phyloP scores from a whole-genome alignment of 73 alveolate species.

The Stentor roeselii region DNA sequence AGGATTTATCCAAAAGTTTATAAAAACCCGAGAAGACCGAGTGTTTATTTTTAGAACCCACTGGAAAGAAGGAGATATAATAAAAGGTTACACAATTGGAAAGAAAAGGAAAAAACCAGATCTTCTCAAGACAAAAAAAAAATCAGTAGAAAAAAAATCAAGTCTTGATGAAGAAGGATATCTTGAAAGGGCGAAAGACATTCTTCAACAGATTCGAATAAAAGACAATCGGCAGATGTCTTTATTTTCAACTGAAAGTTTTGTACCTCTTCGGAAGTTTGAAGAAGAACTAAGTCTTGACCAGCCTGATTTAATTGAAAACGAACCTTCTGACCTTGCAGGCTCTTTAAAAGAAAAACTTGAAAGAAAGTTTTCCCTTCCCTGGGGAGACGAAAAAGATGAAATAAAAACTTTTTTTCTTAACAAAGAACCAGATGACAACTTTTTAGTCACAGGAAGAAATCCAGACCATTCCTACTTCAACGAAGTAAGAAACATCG shows the following conservation, averaged over 20 bases:
- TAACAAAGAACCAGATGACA: not conserved
- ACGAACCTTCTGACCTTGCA: not conserved
- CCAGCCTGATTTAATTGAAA: not conserved
- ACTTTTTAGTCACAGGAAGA: not conserved
- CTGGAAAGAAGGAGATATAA: not conserved
- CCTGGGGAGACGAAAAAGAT: not conserved
- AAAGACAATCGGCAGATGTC: no score
- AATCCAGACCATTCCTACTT: not conserved
- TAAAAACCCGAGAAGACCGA: not conserved
- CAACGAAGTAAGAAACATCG: not conserved
- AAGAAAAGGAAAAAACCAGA: no score
- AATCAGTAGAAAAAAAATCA: not conserved
- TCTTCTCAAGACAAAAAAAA: not conserved
- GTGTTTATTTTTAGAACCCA: not conserved
- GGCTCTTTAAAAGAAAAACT: not conserved
- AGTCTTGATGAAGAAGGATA: not conserved
- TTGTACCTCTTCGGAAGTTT: no score
- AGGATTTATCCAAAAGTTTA: not conserved
- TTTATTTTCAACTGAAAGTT: no score
- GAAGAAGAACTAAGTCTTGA: not conserved
- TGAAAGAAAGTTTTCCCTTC: not conserved
- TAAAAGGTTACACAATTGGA: not conserved
- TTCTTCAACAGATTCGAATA: not conserved
- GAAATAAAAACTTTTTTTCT: no score
- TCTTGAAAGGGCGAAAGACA: not conserved